Percentiles rank a stretch among this genome's conserved stretches.
phyloP scores from a whole-genome alignment of 2,329 filamentous ascomycete species.

The Coccinonectria pachysandricola region DNA sequence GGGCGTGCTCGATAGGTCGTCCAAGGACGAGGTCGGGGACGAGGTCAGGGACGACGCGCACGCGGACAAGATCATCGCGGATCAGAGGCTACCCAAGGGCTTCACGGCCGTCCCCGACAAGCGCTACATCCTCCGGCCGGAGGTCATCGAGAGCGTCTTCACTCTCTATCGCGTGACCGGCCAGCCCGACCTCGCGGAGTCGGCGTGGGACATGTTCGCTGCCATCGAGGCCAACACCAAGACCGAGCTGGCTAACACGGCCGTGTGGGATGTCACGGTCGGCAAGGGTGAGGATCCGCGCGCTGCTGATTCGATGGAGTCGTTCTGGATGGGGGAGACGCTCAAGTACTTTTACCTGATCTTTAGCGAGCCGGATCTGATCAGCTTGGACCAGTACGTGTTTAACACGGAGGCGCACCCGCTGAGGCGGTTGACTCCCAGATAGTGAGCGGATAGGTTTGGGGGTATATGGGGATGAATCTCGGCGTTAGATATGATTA shows the following conservation, averaged over 20 bases:
- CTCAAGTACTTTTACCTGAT: slow-evolving; percentile 20
- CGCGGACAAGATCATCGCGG: slow-evolving; percentile 17
- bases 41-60: background rate
- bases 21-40: slow-evolving; percentile 15
- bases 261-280: slow-evolving; percentile 31
- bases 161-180: slow-evolving; percentile 43
- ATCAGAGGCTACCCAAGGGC: slow-evolving; percentile 37
- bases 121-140: slow-evolving; percentile 41
- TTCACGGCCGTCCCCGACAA: slow-evolving; percentile 49
- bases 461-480: no score
- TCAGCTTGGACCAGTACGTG: slow-evolving; percentile 17
- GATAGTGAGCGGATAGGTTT: no score
- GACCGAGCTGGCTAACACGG: slow-evolving; percentile 38
- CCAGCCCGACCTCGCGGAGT: slow-evolving; percentile 32
- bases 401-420: slow-evolving; percentile 19
- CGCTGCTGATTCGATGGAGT: slow-evolving; percentile 53
- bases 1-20: slow-evolving; percentile 15
- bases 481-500: no score
- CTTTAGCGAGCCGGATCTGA: slow-evolving; percentile 35
- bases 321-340: slow-evolving; percentile 20
- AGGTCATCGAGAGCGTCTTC: slow-evolving; percentile 45
- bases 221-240: slow-evolving; percentile 36
- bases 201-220: slow-evolving; percentile 44
- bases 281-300: slow-evolving; percentile 20
- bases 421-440: slow-evolving; percentile 8